Base-by-base conservation (phyloP, 345 rosid species). In the Conringia planisiliqua region DNA sequence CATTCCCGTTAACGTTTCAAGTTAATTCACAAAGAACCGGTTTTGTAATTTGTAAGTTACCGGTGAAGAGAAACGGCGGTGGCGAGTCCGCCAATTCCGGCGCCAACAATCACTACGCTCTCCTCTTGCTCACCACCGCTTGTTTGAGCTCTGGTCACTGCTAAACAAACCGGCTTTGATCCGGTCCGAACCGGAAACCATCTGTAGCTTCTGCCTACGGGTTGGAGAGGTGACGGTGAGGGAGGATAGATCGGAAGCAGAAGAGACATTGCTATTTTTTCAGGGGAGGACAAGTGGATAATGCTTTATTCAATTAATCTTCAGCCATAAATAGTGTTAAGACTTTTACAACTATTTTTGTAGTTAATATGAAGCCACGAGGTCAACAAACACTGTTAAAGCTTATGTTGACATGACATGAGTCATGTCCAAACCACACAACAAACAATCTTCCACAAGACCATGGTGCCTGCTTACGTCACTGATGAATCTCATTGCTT, bases 1-100 rank as follows among this genome's bases (percentile, higher is more conserved):
- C n/a, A n/a, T n/a, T n/a, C n/a, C n/a, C n/a, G n/a, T n/a, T n/a
- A n/a, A n/a, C n/a, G n/a, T n/a, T n/a, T n/a, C 17, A 33, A 22
- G 12, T 18, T 4, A 35, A 62, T 47, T 6, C 1, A 32, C 0
- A 24, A 61, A 62, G 43, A 54, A 26, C 22, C 9, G 1, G 16
- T 57, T 46, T 20, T 55, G 44, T 18, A 46, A 2, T 33, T 17
- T 4, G 7, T 35, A 4, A 65, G 69, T 70, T 27, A 90, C 98
- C 90, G 83, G 62, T 82, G 83, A 39, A 93, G 96, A 9, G 98
- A 91, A 44, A 87, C 86, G 18, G 98, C 95, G 55, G 97, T 87
- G 63, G 97, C 92, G 10, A 93, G 94, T 16, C 98, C 97, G 2
- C 92, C 96, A 33, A 93, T 91, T 32, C 98, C 97, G 16, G 91